phyloP scores from a whole-genome alignment of 768 basidiomycete species.

The button mushroom (Agaricus bisporus) region DNA sequence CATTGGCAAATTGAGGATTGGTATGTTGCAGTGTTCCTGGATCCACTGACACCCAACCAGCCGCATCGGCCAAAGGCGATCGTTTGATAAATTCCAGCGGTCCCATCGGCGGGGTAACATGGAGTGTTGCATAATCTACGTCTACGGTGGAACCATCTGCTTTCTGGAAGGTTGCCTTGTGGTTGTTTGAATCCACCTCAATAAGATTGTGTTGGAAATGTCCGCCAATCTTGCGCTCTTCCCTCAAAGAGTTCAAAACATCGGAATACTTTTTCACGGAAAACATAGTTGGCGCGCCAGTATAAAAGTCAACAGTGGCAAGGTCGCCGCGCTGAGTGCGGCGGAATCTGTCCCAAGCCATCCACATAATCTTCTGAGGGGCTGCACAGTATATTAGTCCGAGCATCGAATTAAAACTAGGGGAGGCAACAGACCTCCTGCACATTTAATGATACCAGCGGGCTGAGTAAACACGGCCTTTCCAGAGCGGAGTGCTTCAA shows the following conservation, averaged over 20 bases:
- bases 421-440: constrained; percentile 52
- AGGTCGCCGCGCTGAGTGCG: constrained; percentile 51
- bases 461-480: constrained; percentile 95
- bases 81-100: constrained; percentile 75
- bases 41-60: constrained; percentile 90
- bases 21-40: constrained; percentile 74
- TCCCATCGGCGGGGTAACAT: constrained; percentile 91
- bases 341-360: constrained; percentile 83
- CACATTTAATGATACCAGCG: constrained; percentile 88
- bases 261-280: constrained; percentile 94
- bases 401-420: background rate
- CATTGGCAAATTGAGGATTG: constrained; percentile 73
- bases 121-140: constrained; percentile 77
- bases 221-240: constrained; percentile 75
- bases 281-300: constrained; percentile 95
- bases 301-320: constrained; percentile 73
- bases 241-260: constrained; percentile 70
- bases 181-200: constrained; percentile 61
- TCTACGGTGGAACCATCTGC: constrained; percentile 62
- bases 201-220: constrained; percentile 81
- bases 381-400: constrained; percentile 32
- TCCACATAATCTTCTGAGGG: constrained; percentile 95
- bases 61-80: constrained; percentile 71
- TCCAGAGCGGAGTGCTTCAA: constrained; percentile 69
- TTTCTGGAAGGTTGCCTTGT: constrained; percentile 81